Evolutionary conservation across 257 asterid genomes (phyloP), one percentile per base, ranked within the genome.

Genomic region (Przewalskia tangutica): DNA sequence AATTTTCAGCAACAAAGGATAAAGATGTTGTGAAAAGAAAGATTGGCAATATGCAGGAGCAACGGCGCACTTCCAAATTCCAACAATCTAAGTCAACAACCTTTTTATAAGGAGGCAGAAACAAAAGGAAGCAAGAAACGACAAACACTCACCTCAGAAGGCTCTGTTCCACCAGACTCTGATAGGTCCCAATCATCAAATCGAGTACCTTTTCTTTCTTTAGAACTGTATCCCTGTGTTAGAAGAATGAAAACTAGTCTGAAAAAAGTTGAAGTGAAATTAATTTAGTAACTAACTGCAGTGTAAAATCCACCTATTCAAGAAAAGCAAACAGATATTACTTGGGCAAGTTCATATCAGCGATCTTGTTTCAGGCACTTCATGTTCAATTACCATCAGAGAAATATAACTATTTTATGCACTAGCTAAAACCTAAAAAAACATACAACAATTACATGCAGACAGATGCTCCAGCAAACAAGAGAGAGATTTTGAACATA

Each of bases 161-260:
- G 91, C 81, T 88, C 93, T 2, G 89, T 78, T 84, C 95, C 90
- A 82, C 97, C 94, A 81, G 98, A 85, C 84, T 94, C 98, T n/a
- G 98, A 88, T 81, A 96, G 91, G 86, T 94, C 99, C 99, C 98
- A 96, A 62, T 93, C 97, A 79, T 95, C 96, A 80, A 94, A 87
- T 50, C 88, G 70, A 68, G 84, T 86, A 83, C 89, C 78, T 62
- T 90, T 96, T 68, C 86, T 93, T 75, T 94, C 98, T 88, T 89
- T 94, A 73, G 99, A 94, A 86, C 85, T 89, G 84, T 91, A 96
- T 82, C 99, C 99, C 99, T 96, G 95, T 86, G 85, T 77, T 81
- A 78, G 6, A 85, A 75, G 81, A 81, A 81, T 55, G 76, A 46
- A 56, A 48, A 51, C 84, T 60, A 36, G 71, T 56, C 63, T 68